Conservation (phyloP, 108 stramenopile genomes). For the Nitzschia sp. region DNA sequence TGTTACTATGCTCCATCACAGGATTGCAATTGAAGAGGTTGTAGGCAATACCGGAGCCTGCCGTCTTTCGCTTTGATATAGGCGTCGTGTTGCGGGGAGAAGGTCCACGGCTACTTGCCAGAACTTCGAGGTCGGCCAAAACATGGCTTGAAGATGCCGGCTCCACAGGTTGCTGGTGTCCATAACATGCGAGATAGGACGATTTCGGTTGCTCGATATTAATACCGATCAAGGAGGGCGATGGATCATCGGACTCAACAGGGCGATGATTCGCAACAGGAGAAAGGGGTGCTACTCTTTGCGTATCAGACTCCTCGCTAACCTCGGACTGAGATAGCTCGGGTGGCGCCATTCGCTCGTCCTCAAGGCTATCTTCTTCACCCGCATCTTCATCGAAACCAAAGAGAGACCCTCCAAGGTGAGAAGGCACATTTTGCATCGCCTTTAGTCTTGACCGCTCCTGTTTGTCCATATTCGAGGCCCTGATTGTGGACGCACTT, state of each 20-base stretch:
- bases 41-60: neutral
- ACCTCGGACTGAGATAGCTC: no score
- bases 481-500: constrained; percentile 27
- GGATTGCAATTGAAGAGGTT: constrained; percentile 21
- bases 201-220: constrained; percentile 3
- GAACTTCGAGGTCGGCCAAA: constrained; percentile 23
- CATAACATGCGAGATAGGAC: neutral
- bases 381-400: constrained; percentile 28
- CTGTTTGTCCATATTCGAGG: constrained; percentile 16
- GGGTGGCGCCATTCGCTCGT: no score
- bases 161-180: neutral
- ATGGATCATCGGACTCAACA: neutral
- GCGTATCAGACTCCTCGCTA: neutral
- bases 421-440: neutral
- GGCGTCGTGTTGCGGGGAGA: constrained; percentile 22
- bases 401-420: constrained; percentile 31
- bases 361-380: constrained; percentile 5
- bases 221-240: constrained; percentile 8
- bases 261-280: no score
- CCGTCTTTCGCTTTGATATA: neutral
- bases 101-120: constrained; percentile 10
- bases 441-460: constrained; percentile 3
- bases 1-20: neutral
- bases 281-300: neutral
- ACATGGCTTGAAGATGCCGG: constrained; percentile 14